phyloP scores from a whole-genome alignment of 495 filamentous ascomycete genomes.

The Penicillium soppii region DNA sequence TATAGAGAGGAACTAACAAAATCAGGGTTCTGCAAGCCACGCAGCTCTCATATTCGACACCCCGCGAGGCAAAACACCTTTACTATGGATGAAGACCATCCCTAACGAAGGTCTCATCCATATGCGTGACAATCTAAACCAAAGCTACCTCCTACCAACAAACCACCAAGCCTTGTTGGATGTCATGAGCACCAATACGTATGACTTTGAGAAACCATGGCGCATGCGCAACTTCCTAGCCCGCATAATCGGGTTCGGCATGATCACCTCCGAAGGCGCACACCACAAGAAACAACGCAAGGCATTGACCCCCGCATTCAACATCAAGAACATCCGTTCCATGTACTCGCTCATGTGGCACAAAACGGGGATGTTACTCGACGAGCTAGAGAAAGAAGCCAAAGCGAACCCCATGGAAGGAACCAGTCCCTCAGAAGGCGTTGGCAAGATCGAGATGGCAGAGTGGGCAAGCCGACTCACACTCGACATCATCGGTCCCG shows the following conservation, averaged over 20 bases:
- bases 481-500: constrained; percentile 83
- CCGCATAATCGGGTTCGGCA: constrained; percentile 69
- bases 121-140: constrained; percentile 53
- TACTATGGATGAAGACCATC: constrained; percentile 69
- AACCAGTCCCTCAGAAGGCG: constrained; percentile 36
- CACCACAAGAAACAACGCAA: constrained; percentile 73
- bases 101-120: constrained; percentile 88
- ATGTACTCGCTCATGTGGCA: constrained; percentile 81
- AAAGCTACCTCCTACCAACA: constrained; percentile 36
- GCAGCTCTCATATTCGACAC: constrained; percentile 52
- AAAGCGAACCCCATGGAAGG: constrained; percentile 33
- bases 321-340: constrained; percentile 78
- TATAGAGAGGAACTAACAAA: no score
- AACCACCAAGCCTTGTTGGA: constrained; percentile 50
- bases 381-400: constrained; percentile 42
- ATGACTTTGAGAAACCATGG: constrained; percentile 53
- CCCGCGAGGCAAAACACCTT: constrained; percentile 59
- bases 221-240: constrained; percentile 54
- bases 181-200: constrained; percentile 55
- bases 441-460: constrained; percentile 62
- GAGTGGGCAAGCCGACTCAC: constrained; percentile 70
- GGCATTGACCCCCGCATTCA: constrained; percentile 79
- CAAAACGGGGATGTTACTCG: constrained; percentile 45
- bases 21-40: constrained; percentile 55
- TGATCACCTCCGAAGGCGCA: constrained; percentile 79